Evolutionary conservation across 179 eudicot species (phyloP).

Genomic region (Silene coronaria): DNA sequence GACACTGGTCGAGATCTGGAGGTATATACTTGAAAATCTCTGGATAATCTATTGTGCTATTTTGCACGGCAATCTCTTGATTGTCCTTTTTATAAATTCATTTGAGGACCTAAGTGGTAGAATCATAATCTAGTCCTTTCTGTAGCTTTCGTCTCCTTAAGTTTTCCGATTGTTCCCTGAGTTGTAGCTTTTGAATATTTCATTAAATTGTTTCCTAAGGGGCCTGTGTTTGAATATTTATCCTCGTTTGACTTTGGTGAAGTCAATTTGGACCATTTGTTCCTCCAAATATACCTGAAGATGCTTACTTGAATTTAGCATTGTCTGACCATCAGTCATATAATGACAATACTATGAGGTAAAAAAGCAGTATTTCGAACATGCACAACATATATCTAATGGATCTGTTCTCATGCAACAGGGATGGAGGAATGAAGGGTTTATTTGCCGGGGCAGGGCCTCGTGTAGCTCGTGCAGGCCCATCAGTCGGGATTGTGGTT

Average conservation of each 20-base stretch:
- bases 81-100: too few relatives aligned
- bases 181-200: too few relatives aligned
- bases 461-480: slow-evolving; percentile 89
- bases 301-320: background rate
- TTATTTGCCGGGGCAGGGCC: slow-evolving; percentile 74
- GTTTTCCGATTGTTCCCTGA: too few relatives aligned
- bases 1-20: slow-evolving; percentile 80
- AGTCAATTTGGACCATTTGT: background rate
- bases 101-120: too few relatives aligned
- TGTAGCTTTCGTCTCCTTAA: too few relatives aligned
- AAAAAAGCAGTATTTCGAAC: too few relatives aligned
- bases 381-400: background rate
- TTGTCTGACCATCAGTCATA: background rate
- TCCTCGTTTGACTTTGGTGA: too few relatives aligned
- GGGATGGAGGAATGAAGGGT: slow-evolving; percentile 83
- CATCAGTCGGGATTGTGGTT: slow-evolving; percentile 88
- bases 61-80: background rate
- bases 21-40: slow-evolving; percentile 34
- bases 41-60: background rate
- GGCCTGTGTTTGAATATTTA: too few relatives aligned
- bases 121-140: too few relatives aligned
- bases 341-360: too few relatives aligned
- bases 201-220: too few relatives aligned
- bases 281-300: background rate
- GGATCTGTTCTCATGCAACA: slow-evolving; percentile 18